Evolutionary conservation across 2,329 filamentous ascomycete genomes (phyloP).

Genomic region (Monosporascus sp.): DNA sequence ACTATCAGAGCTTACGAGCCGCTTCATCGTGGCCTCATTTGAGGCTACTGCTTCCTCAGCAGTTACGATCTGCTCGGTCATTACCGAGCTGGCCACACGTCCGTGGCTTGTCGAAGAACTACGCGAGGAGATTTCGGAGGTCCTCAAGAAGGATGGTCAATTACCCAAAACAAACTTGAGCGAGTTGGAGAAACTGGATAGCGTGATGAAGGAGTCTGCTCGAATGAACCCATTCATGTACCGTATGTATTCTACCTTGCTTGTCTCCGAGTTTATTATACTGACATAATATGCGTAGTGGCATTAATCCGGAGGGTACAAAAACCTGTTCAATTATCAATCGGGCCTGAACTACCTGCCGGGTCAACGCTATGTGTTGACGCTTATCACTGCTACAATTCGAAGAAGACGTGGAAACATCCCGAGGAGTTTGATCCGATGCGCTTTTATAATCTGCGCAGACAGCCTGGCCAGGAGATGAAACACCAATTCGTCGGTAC

Average conservation of each 20-base stretch:
- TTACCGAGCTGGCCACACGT: constrained; percentile 6
- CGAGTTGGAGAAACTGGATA: constrained; percentile 19
- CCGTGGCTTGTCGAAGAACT: constrained; percentile 7
- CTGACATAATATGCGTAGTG: constrained; percentile 5
- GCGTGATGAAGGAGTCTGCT: constrained; percentile 17
- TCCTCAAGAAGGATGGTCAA: constrained; percentile 8
- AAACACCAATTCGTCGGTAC: constrained; percentile 14
- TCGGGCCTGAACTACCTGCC: constrained; percentile 15
- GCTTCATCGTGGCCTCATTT: constrained; percentile 10
- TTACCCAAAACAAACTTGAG: constrained; percentile 12
- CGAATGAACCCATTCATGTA: constrained; percentile 9
- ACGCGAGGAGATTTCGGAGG: constrained; percentile 2
- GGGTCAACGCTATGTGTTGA: constrained; percentile 18
- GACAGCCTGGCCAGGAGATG: constrained; percentile 12
- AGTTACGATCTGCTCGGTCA: constrained; percentile 5
- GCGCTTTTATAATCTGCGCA: constrained; percentile 12
- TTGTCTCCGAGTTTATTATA: neutral
- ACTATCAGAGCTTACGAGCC: constrained; percentile 2
- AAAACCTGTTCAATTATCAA: constrained; percentile 14
- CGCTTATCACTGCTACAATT: constrained; percentile 12
- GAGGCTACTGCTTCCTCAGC: constrained; percentile 7
- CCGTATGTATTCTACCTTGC: constrained; percentile 2
- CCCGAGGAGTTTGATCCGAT: constrained; percentile 15
- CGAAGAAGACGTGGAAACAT: constrained; percentile 10
- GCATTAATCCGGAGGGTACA: constrained; percentile 11